A percentile compares a stretch with the other conserved stretches of the same genome.
phyloP scores from a whole-genome alignment of 768 basidiomycete species.

The Leccinum subtestaceum region DNA sequence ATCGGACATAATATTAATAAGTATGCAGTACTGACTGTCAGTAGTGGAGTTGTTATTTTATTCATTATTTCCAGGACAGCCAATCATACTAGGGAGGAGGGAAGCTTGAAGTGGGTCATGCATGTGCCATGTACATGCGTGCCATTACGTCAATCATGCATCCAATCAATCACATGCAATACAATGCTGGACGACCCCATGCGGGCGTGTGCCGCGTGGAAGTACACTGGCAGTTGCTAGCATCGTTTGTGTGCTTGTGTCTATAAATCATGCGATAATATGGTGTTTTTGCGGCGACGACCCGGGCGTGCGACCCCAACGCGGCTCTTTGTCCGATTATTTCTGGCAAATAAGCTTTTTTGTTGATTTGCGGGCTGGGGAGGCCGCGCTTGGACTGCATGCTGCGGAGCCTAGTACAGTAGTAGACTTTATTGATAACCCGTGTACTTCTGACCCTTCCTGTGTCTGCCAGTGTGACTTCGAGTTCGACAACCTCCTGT shows the following conservation, averaged over 20 bases:
- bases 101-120: neutral
- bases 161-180: neutral
- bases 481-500: neutral
- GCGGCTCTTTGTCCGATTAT: neutral
- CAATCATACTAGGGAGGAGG: neutral
- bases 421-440: neutral
- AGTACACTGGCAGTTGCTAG: neutral
- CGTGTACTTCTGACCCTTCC: neutral
- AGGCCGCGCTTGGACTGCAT: neutral
- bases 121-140: neutral
- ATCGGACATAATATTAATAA: neutral
- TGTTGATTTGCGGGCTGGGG: neutral
- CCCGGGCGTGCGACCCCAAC: neutral
- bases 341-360: neutral
- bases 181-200: neutral
- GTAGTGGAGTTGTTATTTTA: neutral
- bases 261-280: neutral
- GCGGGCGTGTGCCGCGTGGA: neutral
- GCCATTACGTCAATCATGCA: neutral
- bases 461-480: neutral
- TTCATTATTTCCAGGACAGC: neutral
- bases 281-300: neutral
- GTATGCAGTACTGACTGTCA: too few relatives aligned
- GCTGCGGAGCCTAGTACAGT: neutral
- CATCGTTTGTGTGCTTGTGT: neutral